Base-by-base conservation (phyloP, 2,329 filamentous ascomycete genomes). In the Lachnellula cervina region DNA sequence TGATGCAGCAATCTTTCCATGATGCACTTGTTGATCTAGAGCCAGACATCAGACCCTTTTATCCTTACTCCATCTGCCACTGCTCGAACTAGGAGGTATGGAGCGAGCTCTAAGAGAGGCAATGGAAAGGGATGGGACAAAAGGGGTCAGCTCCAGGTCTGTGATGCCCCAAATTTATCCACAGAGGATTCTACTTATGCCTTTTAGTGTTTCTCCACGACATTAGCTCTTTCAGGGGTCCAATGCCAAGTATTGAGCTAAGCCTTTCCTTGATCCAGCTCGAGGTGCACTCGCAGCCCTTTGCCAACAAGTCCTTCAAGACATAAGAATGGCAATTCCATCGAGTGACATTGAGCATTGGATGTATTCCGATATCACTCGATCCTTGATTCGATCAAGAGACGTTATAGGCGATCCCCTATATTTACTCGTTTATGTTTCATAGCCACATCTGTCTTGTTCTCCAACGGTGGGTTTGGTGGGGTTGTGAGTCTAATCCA, bases 241-340 rank as follows among this genome's bases (percentile, higher is more conserved):
- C 86, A 0, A 86, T 89, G 64, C 87, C 87, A 0, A 80, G 80
- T 0, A 84, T 87, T 0, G 87, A 90, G 64, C 77, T 89, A 2
- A 77, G 90, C 0, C 79, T 89, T 2, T 81, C 87, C 32, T 90
- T 87, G 87, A 77, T 89, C 13, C 87, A 90, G 65, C 77, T 88
- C 2, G 87, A 86, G 5, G 80, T 84, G 57, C 81, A 89, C 71
- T 86, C 84, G 1, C 79, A 83, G 0, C 82, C 87, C 0, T 89
- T 90, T 63, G 84, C 87, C 11, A 89, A 89, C 73, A 90, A 90
- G 70, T 90, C 87, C 70, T 89, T 86, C 79, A 90, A 90, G 72
- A 90, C 87, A 79, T 0, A 77, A 80, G 0, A 73, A 79, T 0
- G 83, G 89, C 69, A 89, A 84, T 63, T 75, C 76, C 0, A 77